Percentiles rank a stretch among this genome's conserved stretches.
Conservation (phyloP, 2,329 filamentous ascomycete species). For the Cercospora sp. region DNA sequence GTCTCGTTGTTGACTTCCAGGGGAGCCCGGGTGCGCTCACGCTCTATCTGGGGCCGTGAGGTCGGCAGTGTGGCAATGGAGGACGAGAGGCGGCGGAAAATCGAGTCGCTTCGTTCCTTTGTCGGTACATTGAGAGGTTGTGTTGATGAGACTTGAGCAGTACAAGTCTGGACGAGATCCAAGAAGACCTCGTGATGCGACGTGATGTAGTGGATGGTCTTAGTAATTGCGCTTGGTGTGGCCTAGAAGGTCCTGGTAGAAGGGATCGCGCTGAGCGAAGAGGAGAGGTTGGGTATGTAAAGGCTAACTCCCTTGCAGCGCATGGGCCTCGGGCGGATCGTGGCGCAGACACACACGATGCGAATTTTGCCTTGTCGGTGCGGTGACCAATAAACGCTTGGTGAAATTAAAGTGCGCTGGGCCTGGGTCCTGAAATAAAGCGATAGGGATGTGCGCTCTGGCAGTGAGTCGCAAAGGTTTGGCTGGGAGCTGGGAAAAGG, state of each 20-base stretch:
- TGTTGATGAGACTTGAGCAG: slow-evolving; percentile 13
- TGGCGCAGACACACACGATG: slow-evolving; percentile 4
- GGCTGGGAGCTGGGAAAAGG: background rate
- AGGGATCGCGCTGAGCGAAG: background rate
- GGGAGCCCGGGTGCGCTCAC: background rate
- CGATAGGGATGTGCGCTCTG: background rate
- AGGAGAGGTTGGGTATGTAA: slow-evolving; percentile 11
- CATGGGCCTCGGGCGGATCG: slow-evolving; percentile 7
- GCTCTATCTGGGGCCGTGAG: slow-evolving; percentile 31
- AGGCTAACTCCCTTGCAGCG: slow-evolving; percentile 9
- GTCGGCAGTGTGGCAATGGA: slow-evolving; percentile 34
- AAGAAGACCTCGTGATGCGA: slow-evolving; percentile 17
- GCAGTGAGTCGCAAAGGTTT: background rate
- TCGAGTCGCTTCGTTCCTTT: slow-evolving; percentile 28
- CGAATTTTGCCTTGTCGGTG: slow-evolving; percentile 3
- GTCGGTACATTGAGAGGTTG: slow-evolving; percentile 35
- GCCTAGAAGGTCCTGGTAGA: slow-evolving; percentile 16
- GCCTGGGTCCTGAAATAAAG: background rate
- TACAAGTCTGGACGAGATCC: slow-evolving; percentile 21
- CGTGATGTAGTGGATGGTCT: background rate
- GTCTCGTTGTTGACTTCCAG: slow-evolving; percentile 15
- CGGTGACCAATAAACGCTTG: slow-evolving; percentile 1
- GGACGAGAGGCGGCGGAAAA: slow-evolving; percentile 34
- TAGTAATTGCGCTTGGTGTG: slow-evolving; percentile 21
- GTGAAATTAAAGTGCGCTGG: background rate